phyloP scores from a whole-genome alignment of 2,329 filamentous ascomycete species.

The Colletotrichum gloeosporioides region DNA sequence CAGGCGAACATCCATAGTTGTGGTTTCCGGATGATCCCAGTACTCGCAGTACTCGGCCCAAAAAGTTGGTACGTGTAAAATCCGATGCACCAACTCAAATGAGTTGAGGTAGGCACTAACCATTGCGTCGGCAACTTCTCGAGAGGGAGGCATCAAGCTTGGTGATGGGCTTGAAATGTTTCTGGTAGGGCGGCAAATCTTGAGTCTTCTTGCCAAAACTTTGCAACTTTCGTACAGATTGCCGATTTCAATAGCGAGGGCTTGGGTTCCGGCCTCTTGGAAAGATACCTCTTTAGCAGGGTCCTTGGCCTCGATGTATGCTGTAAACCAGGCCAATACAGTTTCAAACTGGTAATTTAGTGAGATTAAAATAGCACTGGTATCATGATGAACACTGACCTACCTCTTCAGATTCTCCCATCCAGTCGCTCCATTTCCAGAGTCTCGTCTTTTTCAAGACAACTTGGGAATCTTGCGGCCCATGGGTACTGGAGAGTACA shows the following conservation, averaged over 20 bases:
- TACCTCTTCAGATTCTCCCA: neutral
- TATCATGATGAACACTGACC: accelerated
- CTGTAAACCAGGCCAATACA: neutral
- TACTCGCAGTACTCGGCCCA: neutral
- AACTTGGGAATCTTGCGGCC: neutral
- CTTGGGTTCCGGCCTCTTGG: neutral
- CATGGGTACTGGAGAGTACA: neutral
- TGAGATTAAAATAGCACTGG: neutral
- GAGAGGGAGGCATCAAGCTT: neutral
- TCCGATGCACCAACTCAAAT: neutral
- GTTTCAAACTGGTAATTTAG: neutral
- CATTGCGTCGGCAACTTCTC: neutral
- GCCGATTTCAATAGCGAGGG: neutral
- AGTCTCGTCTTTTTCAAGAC: neutral
- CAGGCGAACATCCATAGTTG: neutral
- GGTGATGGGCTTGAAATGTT: neutral
- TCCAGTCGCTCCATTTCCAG: neutral
- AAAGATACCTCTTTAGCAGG: neutral
- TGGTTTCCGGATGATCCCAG: neutral
- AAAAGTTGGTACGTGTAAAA: neutral
- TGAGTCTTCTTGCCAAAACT: neutral
- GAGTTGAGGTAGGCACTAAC: neutral
- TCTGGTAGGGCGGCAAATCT: neutral
- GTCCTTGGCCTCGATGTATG: neutral
- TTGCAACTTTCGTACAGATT: neutral